These are phyloP conservation scores for Salix koriyanagi DNA, from an alignment of 345 rosid genomes.

Conservation along the genomic window DNA sequence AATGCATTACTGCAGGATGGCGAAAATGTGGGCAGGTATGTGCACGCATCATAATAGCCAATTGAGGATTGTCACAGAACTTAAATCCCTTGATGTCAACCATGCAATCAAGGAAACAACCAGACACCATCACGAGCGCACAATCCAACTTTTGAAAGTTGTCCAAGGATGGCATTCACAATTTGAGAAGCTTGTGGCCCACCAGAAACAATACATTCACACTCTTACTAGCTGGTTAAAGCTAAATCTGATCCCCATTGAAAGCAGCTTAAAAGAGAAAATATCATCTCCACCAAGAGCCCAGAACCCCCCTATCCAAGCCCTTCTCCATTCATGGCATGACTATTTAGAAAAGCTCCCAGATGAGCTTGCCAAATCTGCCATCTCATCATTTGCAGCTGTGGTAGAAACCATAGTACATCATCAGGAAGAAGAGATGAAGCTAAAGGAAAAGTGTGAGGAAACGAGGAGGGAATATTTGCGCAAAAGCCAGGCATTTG, in stretches of 20 bases:
- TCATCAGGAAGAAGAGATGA: constrained; percentile 86
- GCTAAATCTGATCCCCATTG: constrained; percentile 32
- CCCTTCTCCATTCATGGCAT: constrained; percentile 66
- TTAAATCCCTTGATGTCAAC: constrained; percentile 57
- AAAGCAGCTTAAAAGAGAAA: constrained; percentile 35
- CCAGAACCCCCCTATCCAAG: constrained; percentile 72
- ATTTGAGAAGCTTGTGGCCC: constrained; percentile 59
- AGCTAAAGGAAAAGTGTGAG: constrained; percentile 74
- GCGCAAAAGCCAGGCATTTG: constrained; percentile 71
- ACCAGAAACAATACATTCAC: constrained; percentile 77
- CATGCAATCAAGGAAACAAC: constrained; percentile 68
- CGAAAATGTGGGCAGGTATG: constrained; percentile 83
- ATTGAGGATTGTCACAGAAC: constrained; percentile 53
- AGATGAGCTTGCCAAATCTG: constrained; percentile 79
- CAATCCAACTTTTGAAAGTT: constrained; percentile 54
- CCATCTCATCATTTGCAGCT: constrained; percentile 69
- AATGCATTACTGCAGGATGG: constrained; percentile 54
- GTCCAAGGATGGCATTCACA: constrained; percentile 69
- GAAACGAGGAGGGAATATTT: constrained; percentile 68
- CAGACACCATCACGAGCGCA: constrained; percentile 65
- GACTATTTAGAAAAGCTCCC: constrained; percentile 73
- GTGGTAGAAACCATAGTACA: constrained; percentile 57
- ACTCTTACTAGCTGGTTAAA: constrained; percentile 33
- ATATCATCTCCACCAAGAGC: constrained; percentile 67
- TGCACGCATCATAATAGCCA: constrained; percentile 64